Evolutionary conservation across 2,329 filamentous ascomycete genomes (phyloP).

Genomic region (Fusarium chuoi): DNA sequence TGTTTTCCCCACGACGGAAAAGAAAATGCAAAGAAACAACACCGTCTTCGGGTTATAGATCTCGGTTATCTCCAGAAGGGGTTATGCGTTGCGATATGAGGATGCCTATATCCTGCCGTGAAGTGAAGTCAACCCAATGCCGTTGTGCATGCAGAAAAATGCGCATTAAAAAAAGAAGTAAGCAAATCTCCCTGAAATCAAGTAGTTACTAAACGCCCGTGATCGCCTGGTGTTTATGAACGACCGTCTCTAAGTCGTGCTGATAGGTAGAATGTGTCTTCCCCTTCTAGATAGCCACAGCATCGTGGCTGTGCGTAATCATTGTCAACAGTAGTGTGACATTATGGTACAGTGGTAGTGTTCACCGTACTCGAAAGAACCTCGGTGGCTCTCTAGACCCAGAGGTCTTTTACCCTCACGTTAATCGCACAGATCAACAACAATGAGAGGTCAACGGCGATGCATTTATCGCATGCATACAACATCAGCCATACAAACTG

Average conservation of each 20-base stretch:
- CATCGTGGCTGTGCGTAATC: background rate
- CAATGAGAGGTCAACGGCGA: background rate
- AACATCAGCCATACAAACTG: slow-evolving; percentile 59
- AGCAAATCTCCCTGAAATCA: slow-evolving; percentile 17
- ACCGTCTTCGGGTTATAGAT: slow-evolving; percentile 3
- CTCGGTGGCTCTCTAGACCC: background rate
- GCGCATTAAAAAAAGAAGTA: slow-evolving; percentile 14
- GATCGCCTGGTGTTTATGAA: background rate
- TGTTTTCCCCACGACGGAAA: slow-evolving; percentile 11
- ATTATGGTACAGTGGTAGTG: slow-evolving; percentile 6
- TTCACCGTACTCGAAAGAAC: slow-evolving; percentile 14
- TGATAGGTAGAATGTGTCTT: slow-evolving; percentile 1
- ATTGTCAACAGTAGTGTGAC: slow-evolving; percentile 11
- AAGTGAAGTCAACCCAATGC: slow-evolving; percentile 18
- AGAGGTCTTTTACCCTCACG: background rate
- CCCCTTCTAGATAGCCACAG: background rate
- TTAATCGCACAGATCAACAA: background rate
- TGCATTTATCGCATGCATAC: slow-evolving; percentile 58
- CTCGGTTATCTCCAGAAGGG: slow-evolving; percentile 24
- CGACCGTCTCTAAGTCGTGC: background rate
- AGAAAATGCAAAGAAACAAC: slow-evolving; percentile 27
- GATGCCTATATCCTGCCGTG: slow-evolving; percentile 14
- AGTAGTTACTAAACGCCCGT: slow-evolving; percentile 13
- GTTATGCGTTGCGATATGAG: slow-evolving; percentile 1
- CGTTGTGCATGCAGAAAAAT: slow-evolving; percentile 6